Evolutionary conservation across 2,329 filamentous ascomycete species (phyloP).

Genomic region (Chaetothyriales sp.): DNA sequence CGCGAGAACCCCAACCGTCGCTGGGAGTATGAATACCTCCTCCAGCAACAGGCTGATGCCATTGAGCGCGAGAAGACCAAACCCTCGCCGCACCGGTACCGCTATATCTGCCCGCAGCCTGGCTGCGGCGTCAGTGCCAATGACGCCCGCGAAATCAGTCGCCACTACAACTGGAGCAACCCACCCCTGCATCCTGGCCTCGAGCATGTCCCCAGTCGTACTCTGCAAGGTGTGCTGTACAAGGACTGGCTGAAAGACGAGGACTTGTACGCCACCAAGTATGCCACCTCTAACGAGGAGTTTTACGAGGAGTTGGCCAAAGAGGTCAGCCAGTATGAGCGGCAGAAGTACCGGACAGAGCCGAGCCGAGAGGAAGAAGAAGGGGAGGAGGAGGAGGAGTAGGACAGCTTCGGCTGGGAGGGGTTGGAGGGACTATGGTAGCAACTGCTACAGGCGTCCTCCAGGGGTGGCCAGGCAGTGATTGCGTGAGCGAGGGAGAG

Average conservation of each 20-base stretch:
- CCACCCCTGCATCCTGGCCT: not conserved
- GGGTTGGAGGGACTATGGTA: too few species aligned
- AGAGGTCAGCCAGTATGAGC: not conserved
- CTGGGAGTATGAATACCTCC: not conserved
- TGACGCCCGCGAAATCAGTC: not conserved
- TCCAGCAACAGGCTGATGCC: not conserved
- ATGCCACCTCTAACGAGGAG: not conserved
- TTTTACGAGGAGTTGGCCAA: not conserved
- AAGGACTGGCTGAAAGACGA: not conserved
- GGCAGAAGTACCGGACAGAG: not conserved
- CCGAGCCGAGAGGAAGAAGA: not conserved
- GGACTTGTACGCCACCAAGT: not conserved
- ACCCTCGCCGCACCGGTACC: not conserved
- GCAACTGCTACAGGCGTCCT: too few species aligned
- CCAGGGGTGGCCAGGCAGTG: too few species aligned
- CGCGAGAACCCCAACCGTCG: not conserved
- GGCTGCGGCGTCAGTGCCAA: not conserved
- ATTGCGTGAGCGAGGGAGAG: too few species aligned
- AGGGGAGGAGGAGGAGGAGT: not conserved
- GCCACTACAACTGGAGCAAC: not conserved
- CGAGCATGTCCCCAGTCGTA: not conserved
- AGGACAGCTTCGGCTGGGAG: too few species aligned
- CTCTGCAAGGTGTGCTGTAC: not conserved
- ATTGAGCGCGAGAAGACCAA: not conserved
- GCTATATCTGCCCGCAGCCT: not conserved